A percentile compares a stretch with the other conserved stretches of the same genome.
Conservation (phyloP, 371 early-diverging fungal genomes). For the Circinella minor region DNA sequence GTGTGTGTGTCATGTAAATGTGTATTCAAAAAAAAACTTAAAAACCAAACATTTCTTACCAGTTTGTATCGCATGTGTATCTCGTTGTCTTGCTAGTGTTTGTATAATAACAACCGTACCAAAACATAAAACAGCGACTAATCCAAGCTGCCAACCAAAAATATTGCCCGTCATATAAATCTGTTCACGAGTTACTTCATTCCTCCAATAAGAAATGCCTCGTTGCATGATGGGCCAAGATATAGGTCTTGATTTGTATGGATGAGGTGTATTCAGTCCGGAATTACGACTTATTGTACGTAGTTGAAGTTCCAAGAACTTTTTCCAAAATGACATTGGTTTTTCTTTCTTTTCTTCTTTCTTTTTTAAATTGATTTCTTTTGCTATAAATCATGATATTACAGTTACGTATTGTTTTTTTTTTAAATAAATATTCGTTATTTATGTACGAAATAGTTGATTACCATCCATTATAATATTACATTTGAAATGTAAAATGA, state of each 20-base stretch:
- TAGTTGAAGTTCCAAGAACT: constrained; percentile 84
- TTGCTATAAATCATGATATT: constrained; percentile 17
- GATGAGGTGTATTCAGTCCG: constrained; percentile 83
- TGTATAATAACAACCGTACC: constrained; percentile 59
- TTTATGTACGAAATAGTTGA: no score
- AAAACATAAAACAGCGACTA: constrained; percentile 58
- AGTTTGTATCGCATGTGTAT: constrained; percentile 55
- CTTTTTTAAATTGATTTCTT: constrained; percentile 22
- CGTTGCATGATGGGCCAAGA: constrained; percentile 85
- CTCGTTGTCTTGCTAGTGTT: constrained; percentile 67
- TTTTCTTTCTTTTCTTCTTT: constrained; percentile 28
- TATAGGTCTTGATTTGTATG: constrained; percentile 76
- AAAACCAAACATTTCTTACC: constrained; percentile 23
- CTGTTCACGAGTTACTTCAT: constrained; percentile 61
- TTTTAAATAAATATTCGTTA: no score
- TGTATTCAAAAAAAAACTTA: no score
- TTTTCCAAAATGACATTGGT: constrained; percentile 65
- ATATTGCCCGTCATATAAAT: constrained; percentile 97
- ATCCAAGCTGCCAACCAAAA: constrained; percentile 81
- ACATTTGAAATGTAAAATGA: no score
- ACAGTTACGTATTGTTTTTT: neutral
- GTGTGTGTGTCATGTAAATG: constrained; percentile 63
- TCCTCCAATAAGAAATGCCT: constrained; percentile 92
- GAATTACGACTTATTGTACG: constrained; percentile 87
- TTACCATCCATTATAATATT: no score